Percentiles rank a stretch among this genome's conserved stretches.
Evolutionary conservation across 176 grass and related monocot species (phyloP).

Genomic region (barley (Hordeum vulgare)): DNA sequence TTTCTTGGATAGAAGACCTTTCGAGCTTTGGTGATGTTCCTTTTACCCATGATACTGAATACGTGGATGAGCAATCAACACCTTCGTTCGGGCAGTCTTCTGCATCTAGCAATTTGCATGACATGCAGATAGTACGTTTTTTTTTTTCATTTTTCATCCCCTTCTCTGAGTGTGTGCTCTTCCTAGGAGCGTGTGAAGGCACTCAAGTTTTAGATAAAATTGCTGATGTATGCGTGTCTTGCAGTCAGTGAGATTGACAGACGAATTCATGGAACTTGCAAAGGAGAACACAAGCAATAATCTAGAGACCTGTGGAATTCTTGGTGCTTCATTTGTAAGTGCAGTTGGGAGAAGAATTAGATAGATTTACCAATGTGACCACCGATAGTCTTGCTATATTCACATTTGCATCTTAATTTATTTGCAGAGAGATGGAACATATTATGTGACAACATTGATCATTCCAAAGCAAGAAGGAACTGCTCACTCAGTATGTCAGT

Average conservation of each 20-base stretch:
- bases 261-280: constrained; percentile 95
- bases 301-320: constrained; percentile 88
- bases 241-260: constrained; percentile 81
- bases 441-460: constrained; percentile 86
- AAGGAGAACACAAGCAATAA: constrained; percentile 90
- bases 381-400: background rate
- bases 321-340: constrained; percentile 93
- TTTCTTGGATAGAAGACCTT: constrained; percentile 87
- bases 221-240: constrained; percentile 17
- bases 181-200: background rate
- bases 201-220: constrained; percentile 8
- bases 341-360: background rate
- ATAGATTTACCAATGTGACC: background rate
- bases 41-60: constrained; percentile 39
- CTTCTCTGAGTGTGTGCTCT: background rate
- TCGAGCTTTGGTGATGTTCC: constrained; percentile 44
- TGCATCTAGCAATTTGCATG: constrained; percentile 47
- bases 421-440: constrained; percentile 68
- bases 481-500: constrained; percentile 92
- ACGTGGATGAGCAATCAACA: constrained; percentile 33
- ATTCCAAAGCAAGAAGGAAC: constrained; percentile 92
- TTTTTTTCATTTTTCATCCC: background rate
- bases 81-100: constrained; percentile 43
- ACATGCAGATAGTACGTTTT: constrained; percentile 77
- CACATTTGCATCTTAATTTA: constrained; percentile 7